phyloP scores from a whole-genome alignment of 192 early-diverging fungal species.

The Gaertneriomyces semiglobifer region DNA sequence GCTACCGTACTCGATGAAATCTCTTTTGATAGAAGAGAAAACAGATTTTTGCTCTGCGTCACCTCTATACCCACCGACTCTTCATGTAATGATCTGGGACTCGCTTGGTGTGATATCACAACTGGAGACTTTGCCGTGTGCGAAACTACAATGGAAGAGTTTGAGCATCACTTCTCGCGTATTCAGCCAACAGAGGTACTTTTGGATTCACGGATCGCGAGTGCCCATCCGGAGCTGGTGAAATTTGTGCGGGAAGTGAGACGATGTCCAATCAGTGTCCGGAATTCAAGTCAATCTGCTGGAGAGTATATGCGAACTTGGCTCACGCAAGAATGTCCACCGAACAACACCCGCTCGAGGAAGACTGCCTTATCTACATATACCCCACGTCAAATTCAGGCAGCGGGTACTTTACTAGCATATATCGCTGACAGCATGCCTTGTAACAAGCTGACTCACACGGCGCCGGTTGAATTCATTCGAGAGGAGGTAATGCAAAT shows the following conservation, averaged over 20 bases:
- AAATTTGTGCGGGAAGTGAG: not conserved
- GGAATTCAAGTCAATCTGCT: not conserved
- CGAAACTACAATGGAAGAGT: slow-evolving; percentile 38
- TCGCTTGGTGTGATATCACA: slow-evolving; percentile 90
- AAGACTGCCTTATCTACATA: slow-evolving; percentile 1
- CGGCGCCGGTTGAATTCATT: slow-evolving; percentile 57
- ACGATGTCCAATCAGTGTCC: not conserved
- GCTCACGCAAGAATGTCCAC: too few species aligned
- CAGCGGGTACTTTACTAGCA: slow-evolving; percentile 57
- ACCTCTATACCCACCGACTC: slow-evolving; percentile 26
- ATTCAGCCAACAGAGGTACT: slow-evolving; percentile 86
- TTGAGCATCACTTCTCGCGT: slow-evolving; percentile 70
- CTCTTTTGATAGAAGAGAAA: slow-evolving; percentile 36
- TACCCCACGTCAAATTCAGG: slow-evolving; percentile 29
- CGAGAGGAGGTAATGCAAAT: slow-evolving; percentile 65
- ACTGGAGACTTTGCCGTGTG: slow-evolving; percentile 84
- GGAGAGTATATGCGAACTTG: not conserved
- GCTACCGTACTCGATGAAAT: slow-evolving; percentile 69
- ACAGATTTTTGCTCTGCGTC: slow-evolving; percentile 75
- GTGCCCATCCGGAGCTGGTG: slow-evolving; percentile 4
- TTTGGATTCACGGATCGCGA: slow-evolving; percentile 33
- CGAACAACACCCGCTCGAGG: too few species aligned
- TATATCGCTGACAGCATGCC: slow-evolving; percentile 76
- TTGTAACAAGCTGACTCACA: slow-evolving; percentile 57
- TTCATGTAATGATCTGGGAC: slow-evolving; percentile 43